Conservation (phyloP, 192 early-diverging fungal genomes). For the Dissophora globulifera region DNA sequence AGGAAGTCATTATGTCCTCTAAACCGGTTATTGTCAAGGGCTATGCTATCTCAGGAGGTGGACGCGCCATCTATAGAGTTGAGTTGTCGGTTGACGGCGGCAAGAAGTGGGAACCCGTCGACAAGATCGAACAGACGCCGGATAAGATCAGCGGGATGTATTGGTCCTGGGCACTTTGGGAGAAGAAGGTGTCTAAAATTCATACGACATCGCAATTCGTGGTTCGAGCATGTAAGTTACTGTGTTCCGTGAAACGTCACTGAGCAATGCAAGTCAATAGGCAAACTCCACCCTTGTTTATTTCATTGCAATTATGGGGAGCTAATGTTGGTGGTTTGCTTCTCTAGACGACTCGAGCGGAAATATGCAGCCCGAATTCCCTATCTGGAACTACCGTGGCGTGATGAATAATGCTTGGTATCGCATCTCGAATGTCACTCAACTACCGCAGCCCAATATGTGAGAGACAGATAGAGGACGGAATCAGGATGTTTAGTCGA, state of each 20-base stretch:
- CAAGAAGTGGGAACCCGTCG: conserved; percentile 81
- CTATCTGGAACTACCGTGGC: conserved; percentile 82
- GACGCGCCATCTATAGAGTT: conserved; percentile 80
- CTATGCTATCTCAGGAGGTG: conserved; percentile 84
- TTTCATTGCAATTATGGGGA: no score
- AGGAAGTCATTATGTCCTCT: conserved; percentile 46
- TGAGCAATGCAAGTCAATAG: no score
- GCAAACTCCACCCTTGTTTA: no score
- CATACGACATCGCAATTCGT: conserved; percentile 67
- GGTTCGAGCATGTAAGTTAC: conserved; percentile 77
- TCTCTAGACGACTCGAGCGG: conserved; percentile 75
- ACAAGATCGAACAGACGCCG: conserved; percentile 61
- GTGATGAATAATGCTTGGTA: conserved; percentile 82
- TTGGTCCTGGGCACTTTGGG: conserved; percentile 93
- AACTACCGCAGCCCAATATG: conserved; percentile 38
- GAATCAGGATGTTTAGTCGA: no score
- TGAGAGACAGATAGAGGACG: conserved; percentile 1
- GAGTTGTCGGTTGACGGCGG: conserved; percentile 89
- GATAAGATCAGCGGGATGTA: conserved; percentile 54
- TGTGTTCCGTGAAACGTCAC: no score
- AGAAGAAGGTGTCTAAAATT: conserved; percentile 62
- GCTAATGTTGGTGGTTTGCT: no score
- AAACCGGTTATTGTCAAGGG: conserved; percentile 67
- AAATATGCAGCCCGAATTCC: conserved; percentile 86
- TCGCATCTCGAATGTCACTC: conserved; percentile 26